Conservation (phyloP, 768 basidiomycete genomes). For the Lepiota brunneoincarnata region DNA sequence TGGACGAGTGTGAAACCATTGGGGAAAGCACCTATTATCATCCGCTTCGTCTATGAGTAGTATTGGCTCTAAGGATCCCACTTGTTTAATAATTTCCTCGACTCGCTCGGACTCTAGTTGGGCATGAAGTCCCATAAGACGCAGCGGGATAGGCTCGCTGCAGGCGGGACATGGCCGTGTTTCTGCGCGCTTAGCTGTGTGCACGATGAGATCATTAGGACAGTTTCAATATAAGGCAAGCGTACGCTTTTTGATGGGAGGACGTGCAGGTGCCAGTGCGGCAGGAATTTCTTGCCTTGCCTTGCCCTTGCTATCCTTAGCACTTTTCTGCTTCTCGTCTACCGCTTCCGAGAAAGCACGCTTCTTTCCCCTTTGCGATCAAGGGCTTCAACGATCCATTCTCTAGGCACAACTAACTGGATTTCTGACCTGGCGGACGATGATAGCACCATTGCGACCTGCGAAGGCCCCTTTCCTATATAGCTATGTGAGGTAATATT, state of each 20-base stretch:
- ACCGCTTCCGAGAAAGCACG: neutral
- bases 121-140: conserved; percentile 64
- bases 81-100: conserved; percentile 59
- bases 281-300: neutral
- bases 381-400: neutral
- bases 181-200: conserved; percentile 66
- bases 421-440: conserved; percentile 5
- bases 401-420: neutral
- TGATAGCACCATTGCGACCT: neutral
- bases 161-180: conserved; percentile 77
- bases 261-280: neutral
- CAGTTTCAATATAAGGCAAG: neutral
- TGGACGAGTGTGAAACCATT: neutral
- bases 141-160: conserved; percentile 66
- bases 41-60: conserved; percentile 42
- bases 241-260: conserved; percentile 9
- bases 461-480: neutral
- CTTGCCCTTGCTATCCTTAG: conserved; percentile 8
- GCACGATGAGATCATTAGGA: neutral
- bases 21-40: conserved; percentile 44
- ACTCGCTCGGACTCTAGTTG: conserved; percentile 68
- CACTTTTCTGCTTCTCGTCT: conserved; percentile 1
- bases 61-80: conserved; percentile 60
- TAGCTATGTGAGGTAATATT: neutral
- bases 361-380: conserved; percentile 3